Evolutionary conservation across 768 basidiomycete species (phyloP).

Genomic region (Leccinum uliginosum): DNA sequence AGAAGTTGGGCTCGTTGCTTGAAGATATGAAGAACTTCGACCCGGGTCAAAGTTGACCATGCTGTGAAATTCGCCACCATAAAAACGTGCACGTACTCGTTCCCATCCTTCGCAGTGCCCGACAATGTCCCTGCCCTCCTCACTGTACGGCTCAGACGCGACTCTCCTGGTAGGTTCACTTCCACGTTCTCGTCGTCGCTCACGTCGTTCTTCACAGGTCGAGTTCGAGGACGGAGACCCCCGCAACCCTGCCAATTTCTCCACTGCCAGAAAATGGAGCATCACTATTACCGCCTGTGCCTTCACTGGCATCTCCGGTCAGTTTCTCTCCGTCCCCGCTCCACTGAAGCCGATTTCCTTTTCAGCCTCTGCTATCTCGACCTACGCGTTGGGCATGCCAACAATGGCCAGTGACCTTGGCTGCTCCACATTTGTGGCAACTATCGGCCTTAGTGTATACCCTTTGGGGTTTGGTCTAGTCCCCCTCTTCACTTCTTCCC

Average conservation of each 20-base stretch:
- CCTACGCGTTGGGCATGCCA: slow-evolving; percentile 52
- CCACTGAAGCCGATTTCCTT: not conserved
- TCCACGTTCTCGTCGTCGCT: slow-evolving; percentile 1
- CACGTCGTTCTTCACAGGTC: slow-evolving; percentile 25
- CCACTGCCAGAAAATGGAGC: slow-evolving; percentile 38
- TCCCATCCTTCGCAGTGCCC: not conserved
- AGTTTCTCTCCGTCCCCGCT: slow-evolving; percentile 1
- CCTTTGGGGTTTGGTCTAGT: slow-evolving; percentile 58
- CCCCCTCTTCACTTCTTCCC: slow-evolving; percentile 62
- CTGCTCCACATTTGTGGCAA: slow-evolving; percentile 43
- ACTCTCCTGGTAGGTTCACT: slow-evolving; percentile 11
- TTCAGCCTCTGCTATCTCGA: slow-evolving; percentile 45
- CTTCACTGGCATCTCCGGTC: slow-evolving; percentile 32
- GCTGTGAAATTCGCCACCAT: slow-evolving; percentile 5
- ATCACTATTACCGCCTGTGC: slow-evolving; percentile 34
- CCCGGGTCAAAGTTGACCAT: slow-evolving; percentile 12
- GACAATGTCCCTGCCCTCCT: slow-evolving; percentile 16
- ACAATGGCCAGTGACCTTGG: slow-evolving; percentile 50
- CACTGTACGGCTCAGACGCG: slow-evolving; percentile 10
- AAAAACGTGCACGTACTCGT: slow-evolving; percentile 2
- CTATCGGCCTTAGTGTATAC: slow-evolving; percentile 49
- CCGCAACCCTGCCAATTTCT: slow-evolving; percentile 39
- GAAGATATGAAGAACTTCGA: not conserved
- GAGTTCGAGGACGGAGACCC: slow-evolving; percentile 37
- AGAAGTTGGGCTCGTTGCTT: not conserved